Percentiles rank a stretch among this genome's conserved stretches.
These are phyloP conservation scores for Austroboletus sp. DNA, from an alignment of 1,284 basidiomycete species.

Conservation along the genomic window DNA sequence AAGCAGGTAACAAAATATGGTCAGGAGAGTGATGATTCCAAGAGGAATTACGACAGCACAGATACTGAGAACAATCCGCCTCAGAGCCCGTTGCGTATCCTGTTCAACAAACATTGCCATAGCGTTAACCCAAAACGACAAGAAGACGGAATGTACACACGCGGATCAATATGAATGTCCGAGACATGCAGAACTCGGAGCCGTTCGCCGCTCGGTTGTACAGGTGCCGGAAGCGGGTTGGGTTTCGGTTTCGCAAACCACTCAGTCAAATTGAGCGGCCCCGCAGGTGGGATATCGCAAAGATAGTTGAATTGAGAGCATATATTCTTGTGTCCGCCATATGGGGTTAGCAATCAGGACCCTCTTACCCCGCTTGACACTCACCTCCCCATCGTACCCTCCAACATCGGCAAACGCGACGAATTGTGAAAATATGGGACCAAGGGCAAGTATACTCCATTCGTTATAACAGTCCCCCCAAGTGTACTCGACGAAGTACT, in stretches of 20 bases:
- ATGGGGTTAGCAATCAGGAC: background rate
- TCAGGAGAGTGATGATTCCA: slow-evolving; percentile 47
- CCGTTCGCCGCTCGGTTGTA: slow-evolving; percentile 50
- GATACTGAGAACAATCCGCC: slow-evolving; percentile 56
- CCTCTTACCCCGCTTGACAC: background rate
- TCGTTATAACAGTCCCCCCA: slow-evolving; percentile 45
- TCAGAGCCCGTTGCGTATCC: slow-evolving; percentile 64
- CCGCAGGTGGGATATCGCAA: slow-evolving; percentile 44
- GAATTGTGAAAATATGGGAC: slow-evolving; percentile 56
- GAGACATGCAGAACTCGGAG: slow-evolving; percentile 69
- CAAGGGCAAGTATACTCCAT: slow-evolving; percentile 42
- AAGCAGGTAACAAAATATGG: slow-evolving; percentile 45
- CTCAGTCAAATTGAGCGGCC: slow-evolving; percentile 43
- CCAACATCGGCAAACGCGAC: slow-evolving; percentile 54
- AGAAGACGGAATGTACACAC: slow-evolving; percentile 30
- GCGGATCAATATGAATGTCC: slow-evolving; percentile 67
- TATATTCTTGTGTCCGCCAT: background rate
- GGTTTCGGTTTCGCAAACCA: slow-evolving; percentile 64
- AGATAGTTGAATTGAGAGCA: slow-evolving; percentile 25
- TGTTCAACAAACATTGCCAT: slow-evolving; percentile 16
- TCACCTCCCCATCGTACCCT: slow-evolving; percentile 60
- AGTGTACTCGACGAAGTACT: slow-evolving; percentile 37
- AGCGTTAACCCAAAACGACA: background rate
- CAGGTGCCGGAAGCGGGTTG: slow-evolving; percentile 48
- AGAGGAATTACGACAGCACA: slow-evolving; percentile 60